Percentiles rank a stretch among this genome's conserved stretches.
These are phyloP conservation scores for Aspergillus transmontanensis DNA, from an alignment of 2,329 filamentous ascomycete species.

Conservation along the genomic window DNA sequence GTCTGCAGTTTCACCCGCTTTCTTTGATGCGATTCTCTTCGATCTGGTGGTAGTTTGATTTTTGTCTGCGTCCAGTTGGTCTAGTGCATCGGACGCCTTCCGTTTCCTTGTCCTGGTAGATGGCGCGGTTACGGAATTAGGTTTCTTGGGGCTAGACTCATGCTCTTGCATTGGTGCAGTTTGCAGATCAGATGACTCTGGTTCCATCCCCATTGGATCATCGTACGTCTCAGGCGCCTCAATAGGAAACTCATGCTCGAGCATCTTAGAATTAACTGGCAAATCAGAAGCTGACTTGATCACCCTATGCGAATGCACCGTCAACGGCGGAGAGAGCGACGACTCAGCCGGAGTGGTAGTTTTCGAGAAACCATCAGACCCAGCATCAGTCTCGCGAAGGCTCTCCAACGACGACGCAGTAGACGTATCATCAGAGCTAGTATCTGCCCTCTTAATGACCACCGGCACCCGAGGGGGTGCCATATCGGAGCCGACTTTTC, in stretches of 20 bases:
- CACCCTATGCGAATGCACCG: slow-evolving; percentile 9
- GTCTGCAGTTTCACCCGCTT: slow-evolving; percentile 15
- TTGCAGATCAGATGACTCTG: neutral
- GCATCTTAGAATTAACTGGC: slow-evolving; percentile 11
- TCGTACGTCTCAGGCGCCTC: slow-evolving; percentile 7
- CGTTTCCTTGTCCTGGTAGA: slow-evolving; percentile 23
- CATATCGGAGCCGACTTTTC: slow-evolving; percentile 15
- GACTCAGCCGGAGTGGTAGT: neutral
- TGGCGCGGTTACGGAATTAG: neutral
- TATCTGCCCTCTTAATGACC: neutral
- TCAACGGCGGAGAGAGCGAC: slow-evolving; percentile 1
- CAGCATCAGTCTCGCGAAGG: neutral
- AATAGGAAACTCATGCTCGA: slow-evolving; percentile 13
- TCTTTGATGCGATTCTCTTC: slow-evolving; percentile 29
- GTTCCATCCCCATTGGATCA: slow-evolving; percentile 4
- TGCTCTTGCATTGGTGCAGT: neutral
- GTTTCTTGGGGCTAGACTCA: neutral
- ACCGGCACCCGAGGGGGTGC: neutral
- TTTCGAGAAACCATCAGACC: neutral
- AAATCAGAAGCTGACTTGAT: slow-evolving; percentile 7
- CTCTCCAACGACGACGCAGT: slow-evolving; percentile 1
- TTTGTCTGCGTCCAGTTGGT: slow-evolving; percentile 1
- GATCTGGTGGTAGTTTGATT: slow-evolving; percentile 15
- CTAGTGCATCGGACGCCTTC: slow-evolving; percentile 23
- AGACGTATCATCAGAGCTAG: neutral